These are phyloP conservation scores for Rhynchospora pubera DNA, from an alignment of 176 grass and related monocot species.

Conservation along the genomic window DNA sequence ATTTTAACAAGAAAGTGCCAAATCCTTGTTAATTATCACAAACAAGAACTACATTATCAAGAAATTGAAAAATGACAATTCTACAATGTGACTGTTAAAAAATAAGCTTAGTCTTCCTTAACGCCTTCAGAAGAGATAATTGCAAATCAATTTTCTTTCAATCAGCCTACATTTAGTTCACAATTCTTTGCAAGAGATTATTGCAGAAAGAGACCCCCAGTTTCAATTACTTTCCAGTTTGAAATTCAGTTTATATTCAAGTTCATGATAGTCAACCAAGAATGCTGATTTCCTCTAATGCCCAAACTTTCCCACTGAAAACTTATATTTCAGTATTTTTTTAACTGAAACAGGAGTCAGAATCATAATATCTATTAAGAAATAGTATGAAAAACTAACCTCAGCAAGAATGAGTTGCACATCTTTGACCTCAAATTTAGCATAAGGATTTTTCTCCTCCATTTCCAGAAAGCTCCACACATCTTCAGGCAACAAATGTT, in stretches of 20 bases:
- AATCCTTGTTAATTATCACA: background rate
- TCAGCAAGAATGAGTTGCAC: conserved; percentile 84
- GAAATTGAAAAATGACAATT: background rate
- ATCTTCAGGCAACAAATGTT: conserved; percentile 61
- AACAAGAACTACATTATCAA: background rate
- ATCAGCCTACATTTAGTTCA: background rate
- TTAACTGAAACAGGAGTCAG: background rate
- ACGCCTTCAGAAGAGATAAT: background rate
- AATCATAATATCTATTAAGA: background rate
- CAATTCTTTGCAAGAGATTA: background rate
- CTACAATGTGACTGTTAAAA: background rate
- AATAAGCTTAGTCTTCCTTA: background rate
- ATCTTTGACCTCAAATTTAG: conserved; percentile 81
- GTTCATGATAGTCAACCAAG: background rate
- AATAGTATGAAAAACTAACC: conserved; percentile 35
- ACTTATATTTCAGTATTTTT: background rate
- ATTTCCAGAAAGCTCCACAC: conserved; percentile 44
- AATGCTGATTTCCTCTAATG: background rate
- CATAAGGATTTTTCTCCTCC: conserved; percentile 44
- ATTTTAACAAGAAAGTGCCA: background rate
- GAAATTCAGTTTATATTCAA: background rate
- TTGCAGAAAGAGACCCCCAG: background rate
- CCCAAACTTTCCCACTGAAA: background rate
- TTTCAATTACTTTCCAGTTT: background rate
- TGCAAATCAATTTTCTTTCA: background rate